These are phyloP conservation scores for Linnemannia zychae DNA, from an alignment of 192 early-diverging fungal genomes.

Conservation along the genomic window DNA sequence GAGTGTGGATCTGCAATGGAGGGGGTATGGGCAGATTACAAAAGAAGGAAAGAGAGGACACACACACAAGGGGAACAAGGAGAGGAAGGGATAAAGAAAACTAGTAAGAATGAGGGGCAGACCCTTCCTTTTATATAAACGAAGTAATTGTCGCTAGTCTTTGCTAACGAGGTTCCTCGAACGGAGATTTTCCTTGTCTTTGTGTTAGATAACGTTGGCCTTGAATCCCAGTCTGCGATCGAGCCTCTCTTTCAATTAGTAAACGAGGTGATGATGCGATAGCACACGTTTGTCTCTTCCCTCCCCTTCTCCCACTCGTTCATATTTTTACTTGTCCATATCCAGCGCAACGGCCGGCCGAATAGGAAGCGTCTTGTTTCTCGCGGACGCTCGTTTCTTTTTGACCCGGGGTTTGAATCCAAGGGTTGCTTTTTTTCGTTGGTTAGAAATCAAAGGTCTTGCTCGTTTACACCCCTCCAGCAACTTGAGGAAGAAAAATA, in stretches of 20 bases:
- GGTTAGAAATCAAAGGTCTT: slow-evolving; percentile 1
- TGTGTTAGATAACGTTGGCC: background rate
- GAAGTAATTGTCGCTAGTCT: background rate
- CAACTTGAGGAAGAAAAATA: background rate
- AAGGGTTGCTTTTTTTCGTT: background rate
- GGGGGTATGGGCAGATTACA: background rate
- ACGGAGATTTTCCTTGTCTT: background rate
- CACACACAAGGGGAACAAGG: background rate
- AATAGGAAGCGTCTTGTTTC: background rate
- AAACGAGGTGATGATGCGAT: slow-evolving; percentile 4
- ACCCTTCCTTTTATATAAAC: background rate
- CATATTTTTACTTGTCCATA: background rate
- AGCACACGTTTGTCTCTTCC: background rate
- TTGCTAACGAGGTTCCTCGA: background rate
- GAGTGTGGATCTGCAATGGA: background rate
- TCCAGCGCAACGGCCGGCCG: background rate
- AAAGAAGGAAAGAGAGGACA: background rate
- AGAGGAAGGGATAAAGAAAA: background rate
- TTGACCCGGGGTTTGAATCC: background rate
- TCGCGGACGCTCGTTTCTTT: background rate
- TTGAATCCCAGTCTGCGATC: background rate
- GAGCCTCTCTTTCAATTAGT: background rate
- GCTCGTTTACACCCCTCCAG: background rate
- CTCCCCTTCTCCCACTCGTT: background rate
- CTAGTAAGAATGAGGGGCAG: background rate